Evolutionary conservation across 2,329 filamentous ascomycete genomes (phyloP).

Genomic region (Alternaria infectoria): DNA sequence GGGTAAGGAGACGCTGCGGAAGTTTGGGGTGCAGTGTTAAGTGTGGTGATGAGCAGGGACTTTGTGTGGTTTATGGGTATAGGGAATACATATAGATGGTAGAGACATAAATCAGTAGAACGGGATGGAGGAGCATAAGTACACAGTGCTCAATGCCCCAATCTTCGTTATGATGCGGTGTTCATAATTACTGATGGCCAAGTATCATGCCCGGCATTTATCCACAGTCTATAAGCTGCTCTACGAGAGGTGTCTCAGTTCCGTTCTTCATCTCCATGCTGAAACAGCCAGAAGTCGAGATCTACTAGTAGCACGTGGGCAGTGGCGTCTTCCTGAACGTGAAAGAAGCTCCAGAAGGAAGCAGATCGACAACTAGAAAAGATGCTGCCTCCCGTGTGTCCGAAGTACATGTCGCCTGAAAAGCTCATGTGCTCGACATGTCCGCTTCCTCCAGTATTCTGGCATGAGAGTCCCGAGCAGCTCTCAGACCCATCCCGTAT

Average conservation of each 20-base stretch:
- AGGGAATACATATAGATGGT: not conserved
- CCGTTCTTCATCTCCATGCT: no score
- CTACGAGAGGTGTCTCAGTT: no score
- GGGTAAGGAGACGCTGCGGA: conserved; percentile 67
- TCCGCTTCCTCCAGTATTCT: not conserved
- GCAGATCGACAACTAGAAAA: not conserved
- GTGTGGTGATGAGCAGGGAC: not conserved
- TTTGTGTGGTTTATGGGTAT: no score
- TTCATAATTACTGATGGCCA: no score
- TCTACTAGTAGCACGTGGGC: no score
- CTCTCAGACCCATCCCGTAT: not conserved
- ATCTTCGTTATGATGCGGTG: no score
- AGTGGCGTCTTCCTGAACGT: no score
- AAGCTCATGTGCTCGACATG: not conserved
- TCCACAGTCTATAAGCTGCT: no score
- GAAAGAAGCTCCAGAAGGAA: not conserved
- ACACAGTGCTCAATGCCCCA: no score
- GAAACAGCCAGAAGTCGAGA: no score
- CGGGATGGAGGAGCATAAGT: no score
- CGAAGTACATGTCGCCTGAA: accelerated
- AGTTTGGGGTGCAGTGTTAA: conserved; percentile 34
- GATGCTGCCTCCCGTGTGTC: accelerated
- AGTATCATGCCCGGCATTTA: no score
- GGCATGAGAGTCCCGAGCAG: not conserved
- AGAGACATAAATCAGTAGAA: not conserved